Evolutionary conservation across 257 asterid genomes (phyloP).

Genomic region (Verbena officinalis): DNA sequence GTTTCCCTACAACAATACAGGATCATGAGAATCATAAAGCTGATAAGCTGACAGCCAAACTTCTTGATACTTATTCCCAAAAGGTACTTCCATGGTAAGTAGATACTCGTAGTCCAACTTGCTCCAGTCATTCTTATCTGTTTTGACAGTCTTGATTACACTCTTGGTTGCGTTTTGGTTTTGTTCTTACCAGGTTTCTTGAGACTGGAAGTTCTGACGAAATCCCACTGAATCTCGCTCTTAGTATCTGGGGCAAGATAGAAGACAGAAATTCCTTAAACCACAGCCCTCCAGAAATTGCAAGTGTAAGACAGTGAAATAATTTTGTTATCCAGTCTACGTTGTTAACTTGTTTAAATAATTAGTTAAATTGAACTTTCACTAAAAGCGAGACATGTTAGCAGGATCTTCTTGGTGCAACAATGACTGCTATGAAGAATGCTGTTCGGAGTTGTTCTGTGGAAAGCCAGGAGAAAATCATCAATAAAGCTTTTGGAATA

Average conservation of each 20-base stretch:
- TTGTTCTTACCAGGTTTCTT: constrained; percentile 62
- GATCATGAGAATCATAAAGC: constrained; percentile 52
- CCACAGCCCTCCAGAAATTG: constrained; percentile 39
- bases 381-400: constrained; percentile 25
- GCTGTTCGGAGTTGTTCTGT: constrained; percentile 71
- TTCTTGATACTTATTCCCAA: constrained; percentile 72
- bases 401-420: constrained; percentile 73
- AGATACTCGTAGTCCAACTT: constrained; percentile 4
- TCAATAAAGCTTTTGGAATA: constrained; percentile 53
- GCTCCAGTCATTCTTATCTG: constrained; percentile 11
- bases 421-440: constrained; percentile 72
- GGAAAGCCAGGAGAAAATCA: constrained; percentile 65
- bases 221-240: constrained; percentile 60
- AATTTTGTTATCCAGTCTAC: constrained; percentile 17
- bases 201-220: constrained; percentile 67
- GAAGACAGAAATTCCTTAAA: constrained; percentile 43
- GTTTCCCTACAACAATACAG: constrained; percentile 45
- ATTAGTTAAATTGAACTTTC: constrained; percentile 25
- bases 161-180: constrained; percentile 26
- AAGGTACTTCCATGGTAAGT: constrained; percentile 87
- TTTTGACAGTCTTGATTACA: background rate
- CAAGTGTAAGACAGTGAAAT: constrained; percentile 41
- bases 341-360: constrained; percentile 25
- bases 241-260: constrained; percentile 63
- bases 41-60: constrained; percentile 48